These are phyloP conservation scores for Botrytis sinoallii DNA, from an alignment of 2,329 filamentous ascomycete species.

Conservation along the genomic window DNA sequence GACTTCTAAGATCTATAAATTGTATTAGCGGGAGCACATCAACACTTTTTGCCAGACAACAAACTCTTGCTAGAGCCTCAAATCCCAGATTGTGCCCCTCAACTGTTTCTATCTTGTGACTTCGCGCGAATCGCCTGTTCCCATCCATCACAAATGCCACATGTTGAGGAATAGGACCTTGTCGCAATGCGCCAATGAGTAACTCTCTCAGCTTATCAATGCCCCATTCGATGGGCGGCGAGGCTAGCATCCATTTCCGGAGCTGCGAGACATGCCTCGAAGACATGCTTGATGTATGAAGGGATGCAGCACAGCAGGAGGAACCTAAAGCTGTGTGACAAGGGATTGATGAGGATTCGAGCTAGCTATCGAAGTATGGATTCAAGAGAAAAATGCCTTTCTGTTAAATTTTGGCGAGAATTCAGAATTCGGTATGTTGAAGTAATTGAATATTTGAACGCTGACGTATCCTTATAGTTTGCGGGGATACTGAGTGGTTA, in stretches of 20 bases:
- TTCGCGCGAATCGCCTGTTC: slow-evolving; percentile 87
- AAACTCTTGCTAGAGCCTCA: slow-evolving; percentile 83
- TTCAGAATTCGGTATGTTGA: background rate
- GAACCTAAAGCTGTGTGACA: background rate
- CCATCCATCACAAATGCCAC: slow-evolving; percentile 99
- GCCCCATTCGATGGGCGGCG: slow-evolving; percentile 89
- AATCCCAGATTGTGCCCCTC: slow-evolving; percentile 96
- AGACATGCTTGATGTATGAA: slow-evolving; percentile 33
- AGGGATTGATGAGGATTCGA: background rate
- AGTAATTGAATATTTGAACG: background rate
- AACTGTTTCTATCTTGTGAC: slow-evolving; percentile 89
- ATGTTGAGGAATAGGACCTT: slow-evolving; percentile 90
- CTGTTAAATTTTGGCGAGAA: too few relatives aligned
- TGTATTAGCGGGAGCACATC: slow-evolving; percentile 21
- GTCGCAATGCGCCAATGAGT: slow-evolving; percentile 81
- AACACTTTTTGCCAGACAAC: slow-evolving; percentile 29
- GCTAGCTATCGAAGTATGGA: background rate
- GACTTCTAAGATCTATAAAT: slow-evolving; percentile 77
- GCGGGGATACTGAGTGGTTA: background rate
- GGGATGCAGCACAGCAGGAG: background rate
- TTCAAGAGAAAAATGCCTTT: background rate
- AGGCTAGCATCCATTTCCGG: slow-evolving; percentile 76
- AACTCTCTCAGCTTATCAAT: slow-evolving; percentile 75
- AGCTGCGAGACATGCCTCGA: slow-evolving; percentile 60
- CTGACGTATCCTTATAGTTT: slow-evolving; percentile 8